These are phyloP conservation scores for Alternaria incomplexa DNA, from an alignment of 2,329 filamentous ascomycete genomes.

Conservation along the genomic window DNA sequence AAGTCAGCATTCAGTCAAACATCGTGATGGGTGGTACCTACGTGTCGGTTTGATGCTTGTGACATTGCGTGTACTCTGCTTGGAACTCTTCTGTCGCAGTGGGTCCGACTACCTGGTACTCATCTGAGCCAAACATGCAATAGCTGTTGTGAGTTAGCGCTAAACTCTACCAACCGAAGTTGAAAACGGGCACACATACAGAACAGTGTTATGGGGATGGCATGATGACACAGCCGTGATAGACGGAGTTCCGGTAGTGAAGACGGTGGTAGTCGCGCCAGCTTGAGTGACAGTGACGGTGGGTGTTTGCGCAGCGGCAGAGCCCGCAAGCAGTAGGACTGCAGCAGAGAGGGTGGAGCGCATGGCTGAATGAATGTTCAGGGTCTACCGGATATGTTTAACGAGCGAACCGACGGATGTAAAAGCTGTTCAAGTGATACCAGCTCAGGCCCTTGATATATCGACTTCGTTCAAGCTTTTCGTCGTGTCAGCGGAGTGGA, in stretches of 20 bases:
- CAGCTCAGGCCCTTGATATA: constrained; percentile 29
- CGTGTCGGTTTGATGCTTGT: constrained; percentile 65
- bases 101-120: constrained; percentile 56
- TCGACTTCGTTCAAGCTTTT: constrained; percentile 3
- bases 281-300: constrained; percentile 11
- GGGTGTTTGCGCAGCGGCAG: constrained; percentile 23
- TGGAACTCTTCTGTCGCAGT: constrained; percentile 65
- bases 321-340: constrained; percentile 13
- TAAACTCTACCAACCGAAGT: not conserved
- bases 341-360: not conserved
- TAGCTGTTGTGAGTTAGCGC: constrained; percentile 42
- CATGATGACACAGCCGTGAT: constrained; percentile 60
- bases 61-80: constrained; percentile 68
- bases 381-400: not conserved
- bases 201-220: constrained; percentile 55
- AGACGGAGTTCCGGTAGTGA: constrained; percentile 17
- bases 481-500: constrained; percentile 6
- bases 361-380: constrained; percentile 20
- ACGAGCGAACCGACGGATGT: constrained; percentile 1
- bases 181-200: constrained; percentile 42
- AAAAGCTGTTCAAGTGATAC: not conserved
- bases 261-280: not conserved
- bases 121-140: constrained; percentile 52
- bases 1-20: constrained; percentile 1
- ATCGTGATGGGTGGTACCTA: constrained; percentile 47